Base-by-base conservation (phyloP, 2,329 filamentous ascomycete genomes). In the Neophaeococcomyces mojaviensis region DNA sequence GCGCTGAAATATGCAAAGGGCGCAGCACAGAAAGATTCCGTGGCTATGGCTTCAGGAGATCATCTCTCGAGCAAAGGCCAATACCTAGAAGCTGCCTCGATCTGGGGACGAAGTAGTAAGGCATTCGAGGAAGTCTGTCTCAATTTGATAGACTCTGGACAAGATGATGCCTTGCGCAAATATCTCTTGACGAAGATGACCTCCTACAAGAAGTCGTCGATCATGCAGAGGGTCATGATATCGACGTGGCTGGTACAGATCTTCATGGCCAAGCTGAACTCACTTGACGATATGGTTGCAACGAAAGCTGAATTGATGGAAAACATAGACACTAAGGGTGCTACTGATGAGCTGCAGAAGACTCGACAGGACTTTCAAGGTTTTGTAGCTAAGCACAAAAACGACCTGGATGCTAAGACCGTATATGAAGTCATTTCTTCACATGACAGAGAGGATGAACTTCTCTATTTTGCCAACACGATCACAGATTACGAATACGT, bases 241-340 rank as follows among this genome's bases (percentile, higher is more conserved):
- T 86, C 90, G 2, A 89, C 84, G 55, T 98, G 92, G 92, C 76
- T 98, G 35, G 76, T 96, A 8, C 92, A 98, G 64, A 77, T 97
- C 2, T 98, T 90, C 65, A 98, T 98, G 88, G 86, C 88, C 4
- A 96, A 95, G 66, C 76, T 98, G 34, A 96, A 98, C 62, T 84
- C 86, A 2, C 74, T 98, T 3, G 92, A 98, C 60, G 92, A 98
- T 64, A 89, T 86, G 2, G 90, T 97, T 53, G 84, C 89, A 32
- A 94, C 89, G 0, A 86, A 87, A 58, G 86, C 88, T 0, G 88
- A 95, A 61, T 68, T 90, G 18, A 77, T 81, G 1, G 86, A 88
- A 51, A 79, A 77, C 28, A 70, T 82, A 33, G 87, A 82, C 57
- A 78, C 83, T 0, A 76, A 78, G 2, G 82, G 90, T 49, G 84